Evolutionary conservation across 768 basidiomycete species (phyloP), one percentile per base, ranked within the genome.

Genomic region (Mycena indigotica): DNA sequence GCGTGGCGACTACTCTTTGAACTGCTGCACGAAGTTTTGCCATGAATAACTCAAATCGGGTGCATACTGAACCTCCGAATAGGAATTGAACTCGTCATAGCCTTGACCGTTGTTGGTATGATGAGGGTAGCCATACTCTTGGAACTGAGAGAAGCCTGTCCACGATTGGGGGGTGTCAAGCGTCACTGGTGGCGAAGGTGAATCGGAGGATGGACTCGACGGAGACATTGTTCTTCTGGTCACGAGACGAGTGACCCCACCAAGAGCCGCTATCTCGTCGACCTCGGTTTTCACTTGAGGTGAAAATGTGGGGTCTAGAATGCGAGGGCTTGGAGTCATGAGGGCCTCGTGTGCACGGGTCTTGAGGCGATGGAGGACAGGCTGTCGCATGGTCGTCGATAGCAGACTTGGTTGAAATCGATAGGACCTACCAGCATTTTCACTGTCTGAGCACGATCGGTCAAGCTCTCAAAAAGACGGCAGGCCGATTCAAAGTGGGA

Each of bases 401-500:
- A n/a, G n/a, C n/a, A n/a, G n/a, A n/a, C n/a, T n/a, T n/a, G n/a
- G n/a, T n/a, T n/a, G n/a, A n/a, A n/a, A 55, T 48, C 24, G 23
- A 17, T n/a, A 55, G 25, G 24, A 76, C 82, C 52, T 53, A 85
- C 87, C 60, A 88, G 68, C 28, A 88, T 84, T 65, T 84, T 87
- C 15, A 75, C 74, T 13, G 83, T 83, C 35, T 83, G 77, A 5
- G 81, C 67, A 49, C 73, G 78, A 61, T 84, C 80, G 3, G 80
- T 75, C 3, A 87, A 84, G 28, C 75, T 75, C 38, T 77, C 71
- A 65, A 89, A 88, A 12, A 89, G 69, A 53, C 77, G 79, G 60
- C 77, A 78, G 0, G 85, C 86, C 1, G 82, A 80, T 49, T 88
- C 86, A n/a, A 89, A 70, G 66, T 87, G 83, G 2, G 83, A 82